Conservation (phyloP, 2,329 filamentous ascomycete genomes). For the Periconia digitata region DNA sequence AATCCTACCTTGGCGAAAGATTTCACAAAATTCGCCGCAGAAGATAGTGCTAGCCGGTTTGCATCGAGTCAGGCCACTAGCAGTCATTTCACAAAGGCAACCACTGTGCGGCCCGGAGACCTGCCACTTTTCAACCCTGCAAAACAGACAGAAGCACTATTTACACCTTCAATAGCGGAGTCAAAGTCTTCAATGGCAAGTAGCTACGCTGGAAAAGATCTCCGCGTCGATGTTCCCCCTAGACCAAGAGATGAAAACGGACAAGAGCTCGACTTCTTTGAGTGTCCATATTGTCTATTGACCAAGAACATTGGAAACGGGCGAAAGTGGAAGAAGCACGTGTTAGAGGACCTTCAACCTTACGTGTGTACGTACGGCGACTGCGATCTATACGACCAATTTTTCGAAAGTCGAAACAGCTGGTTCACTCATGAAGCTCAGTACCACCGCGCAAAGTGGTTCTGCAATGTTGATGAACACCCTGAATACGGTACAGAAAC, state of each 20-base stretch:
- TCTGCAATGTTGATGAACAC: constrained; percentile 9
- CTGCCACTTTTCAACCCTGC: not conserved
- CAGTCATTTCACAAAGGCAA: constrained; percentile 9
- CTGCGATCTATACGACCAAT: constrained; percentile 5
- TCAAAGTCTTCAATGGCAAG: constrained; percentile 9
- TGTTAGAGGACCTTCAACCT: constrained; percentile 7
- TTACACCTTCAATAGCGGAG: constrained; percentile 4
- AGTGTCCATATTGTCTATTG: constrained; percentile 11
- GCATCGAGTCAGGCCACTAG: constrained; percentile 3
- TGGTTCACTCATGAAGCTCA: constrained; percentile 6
- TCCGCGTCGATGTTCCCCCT: constrained; percentile 3
- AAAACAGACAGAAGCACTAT: not conserved
- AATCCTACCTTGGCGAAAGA: not conserved
- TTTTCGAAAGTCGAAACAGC: constrained; percentile 6
- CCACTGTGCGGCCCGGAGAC: constrained; percentile 3
- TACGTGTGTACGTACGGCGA: constrained; percentile 9
- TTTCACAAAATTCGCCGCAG: not conserved
- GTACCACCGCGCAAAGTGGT: constrained; percentile 5
- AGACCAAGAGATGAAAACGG: constrained; percentile 2
- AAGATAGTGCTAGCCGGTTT: not conserved
- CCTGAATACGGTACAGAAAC: not conserved
- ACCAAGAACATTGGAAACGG: constrained; percentile 3
- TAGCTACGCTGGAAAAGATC: constrained; percentile 3
- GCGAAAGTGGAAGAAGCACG: constrained; percentile 8
- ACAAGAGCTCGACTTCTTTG: constrained; percentile 5